These are phyloP conservation scores for Talaromyces sp. DNA, from an alignment of 2,329 filamentous ascomycete species.

Conservation along the genomic window DNA sequence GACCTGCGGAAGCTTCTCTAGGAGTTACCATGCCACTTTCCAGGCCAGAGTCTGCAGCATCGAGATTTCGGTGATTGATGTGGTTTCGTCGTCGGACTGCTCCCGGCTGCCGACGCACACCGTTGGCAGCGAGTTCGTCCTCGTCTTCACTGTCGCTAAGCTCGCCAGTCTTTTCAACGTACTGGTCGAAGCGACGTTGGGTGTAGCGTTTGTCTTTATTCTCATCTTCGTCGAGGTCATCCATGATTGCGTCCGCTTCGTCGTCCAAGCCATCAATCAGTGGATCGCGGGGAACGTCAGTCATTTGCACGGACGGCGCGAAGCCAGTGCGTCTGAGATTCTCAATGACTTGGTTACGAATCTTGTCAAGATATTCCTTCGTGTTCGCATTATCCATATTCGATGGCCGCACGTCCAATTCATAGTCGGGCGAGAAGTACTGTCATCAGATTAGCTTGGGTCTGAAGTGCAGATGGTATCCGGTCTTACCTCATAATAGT, in stretches of 20 bases:
- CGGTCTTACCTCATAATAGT: conserved; percentile 71
- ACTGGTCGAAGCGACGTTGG: conserved; percentile 76
- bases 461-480: too few relatives aligned
- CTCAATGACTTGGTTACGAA: conserved; percentile 62
- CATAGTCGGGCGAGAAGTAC: conserved; percentile 68
- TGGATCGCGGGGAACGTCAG: conserved; percentile 58
- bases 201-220: conserved; percentile 81
- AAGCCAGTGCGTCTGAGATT: conserved; percentile 62
- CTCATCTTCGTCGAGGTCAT: conserved; percentile 75
- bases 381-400: conserved; percentile 72
- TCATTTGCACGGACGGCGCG: conserved; percentile 62
- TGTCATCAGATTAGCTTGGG: conserved; percentile 25
- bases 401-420: conserved; percentile 64
- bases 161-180: conserved; percentile 71
- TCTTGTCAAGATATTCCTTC: conserved; percentile 65
- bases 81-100: conserved; percentile 54
- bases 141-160: conserved; percentile 88
- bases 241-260: conserved; percentile 61
- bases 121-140: conserved; percentile 66
- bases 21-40: conserved; percentile 51
- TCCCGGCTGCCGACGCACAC: conserved; percentile 58
- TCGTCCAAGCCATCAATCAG: conserved; percentile 56
- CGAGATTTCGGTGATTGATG: conserved; percentile 58
- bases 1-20: conserved; percentile 40
- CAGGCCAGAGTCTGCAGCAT: conserved; percentile 52